Evolutionary conservation across 2,329 filamentous ascomycete species (phyloP), one percentile per base, ranked within the genome.

Genomic region (Phaeosphaeriaceae sp.): DNA sequence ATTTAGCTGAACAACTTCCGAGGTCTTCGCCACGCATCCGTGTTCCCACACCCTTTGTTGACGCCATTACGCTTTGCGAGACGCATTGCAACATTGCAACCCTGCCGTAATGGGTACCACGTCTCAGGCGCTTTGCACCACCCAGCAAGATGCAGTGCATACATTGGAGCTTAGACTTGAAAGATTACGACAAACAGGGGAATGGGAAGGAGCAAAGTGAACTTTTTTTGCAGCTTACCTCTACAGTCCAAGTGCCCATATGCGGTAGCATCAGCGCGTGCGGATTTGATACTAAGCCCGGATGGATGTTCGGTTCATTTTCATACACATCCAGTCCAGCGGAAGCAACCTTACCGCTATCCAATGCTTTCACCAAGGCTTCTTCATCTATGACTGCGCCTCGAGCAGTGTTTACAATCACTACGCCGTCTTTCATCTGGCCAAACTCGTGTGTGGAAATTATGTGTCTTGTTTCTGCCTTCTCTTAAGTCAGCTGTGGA

Each of bases 311-410:
- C 0, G 91, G 91, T 72, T 95, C 90, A 30, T 92, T 79, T 68
- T 95, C 90, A 66, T 86, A 95, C 41, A 95, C 90, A 68, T 95
- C 90, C 4, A 95, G 79, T 1, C 90, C 90, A 12, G 79, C 86
- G 9, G 84, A 87, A 57, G 81, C 81, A 34, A 95, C 88, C 50
- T 85, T 83, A 6, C 90, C 89, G 13, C 76, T 80, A 16, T 87
- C 81, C 2, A 95, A 79, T 1, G 90, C 89, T 36, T 84, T 76
- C 5, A 92, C 90, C 6, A 95, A 83, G 1, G 90, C 90, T 6
- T 80, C 86, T 73, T 95, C 90, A 63, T 95, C 87, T 64, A 95
- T 88, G 46, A 94, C 85, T 23, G 89, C 89, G 18, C 90, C 90
- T 15, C 90, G 86, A 8, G 90, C 90, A 0, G 90, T 93, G 76